These are phyloP conservation scores for Naematelia encephala DNA, from an alignment of 768 basidiomycete species.

Conservation along the genomic window DNA sequence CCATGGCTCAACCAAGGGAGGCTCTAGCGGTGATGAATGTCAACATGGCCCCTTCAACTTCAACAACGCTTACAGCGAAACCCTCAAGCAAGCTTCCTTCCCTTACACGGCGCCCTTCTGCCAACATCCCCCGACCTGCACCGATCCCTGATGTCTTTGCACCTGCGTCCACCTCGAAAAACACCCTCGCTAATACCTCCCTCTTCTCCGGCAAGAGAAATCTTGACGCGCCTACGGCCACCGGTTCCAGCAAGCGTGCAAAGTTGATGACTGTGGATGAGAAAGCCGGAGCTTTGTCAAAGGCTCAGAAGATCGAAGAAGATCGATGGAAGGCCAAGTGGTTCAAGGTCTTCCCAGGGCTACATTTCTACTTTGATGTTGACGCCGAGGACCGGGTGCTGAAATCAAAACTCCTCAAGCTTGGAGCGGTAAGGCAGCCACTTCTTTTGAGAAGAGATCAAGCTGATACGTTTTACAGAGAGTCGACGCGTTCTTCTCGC, in stretches of 20 bases:
- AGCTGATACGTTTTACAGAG: slow-evolving; percentile 55
- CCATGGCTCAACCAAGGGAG: neutral
- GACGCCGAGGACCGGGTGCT: slow-evolving; percentile 55
- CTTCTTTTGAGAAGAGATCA: neutral
- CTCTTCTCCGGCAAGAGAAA: neutral
- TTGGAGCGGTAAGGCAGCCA: slow-evolving; percentile 69
- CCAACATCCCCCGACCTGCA: slow-evolving; percentile 27
- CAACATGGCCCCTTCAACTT: neutral
- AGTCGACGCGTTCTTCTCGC: slow-evolving; percentile 84
- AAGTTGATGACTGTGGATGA: neutral
- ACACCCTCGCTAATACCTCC: neutral
- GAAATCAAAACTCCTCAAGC: slow-evolving; percentile 59
- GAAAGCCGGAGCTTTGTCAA: neutral
- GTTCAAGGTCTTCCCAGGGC: slow-evolving; percentile 74
- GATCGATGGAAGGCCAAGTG: slow-evolving; percentile 80
- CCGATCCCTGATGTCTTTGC: slow-evolving; percentile 36
- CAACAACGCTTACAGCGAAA: neutral
- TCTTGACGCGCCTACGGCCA: neutral
- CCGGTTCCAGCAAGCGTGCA: neutral
- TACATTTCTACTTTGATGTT: slow-evolving; percentile 79
- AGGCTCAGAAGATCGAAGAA: slow-evolving; percentile 43
- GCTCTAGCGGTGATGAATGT: neutral
- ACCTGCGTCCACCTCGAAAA: slow-evolving; percentile 1
- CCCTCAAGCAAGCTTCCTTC: slow-evolving; percentile 1
- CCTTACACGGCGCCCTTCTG: neutral